Evolutionary conservation across 1,284 basidiomycete species (phyloP), one percentile per base, ranked within the genome.

Genomic region (Rhodotorula sp.): DNA sequence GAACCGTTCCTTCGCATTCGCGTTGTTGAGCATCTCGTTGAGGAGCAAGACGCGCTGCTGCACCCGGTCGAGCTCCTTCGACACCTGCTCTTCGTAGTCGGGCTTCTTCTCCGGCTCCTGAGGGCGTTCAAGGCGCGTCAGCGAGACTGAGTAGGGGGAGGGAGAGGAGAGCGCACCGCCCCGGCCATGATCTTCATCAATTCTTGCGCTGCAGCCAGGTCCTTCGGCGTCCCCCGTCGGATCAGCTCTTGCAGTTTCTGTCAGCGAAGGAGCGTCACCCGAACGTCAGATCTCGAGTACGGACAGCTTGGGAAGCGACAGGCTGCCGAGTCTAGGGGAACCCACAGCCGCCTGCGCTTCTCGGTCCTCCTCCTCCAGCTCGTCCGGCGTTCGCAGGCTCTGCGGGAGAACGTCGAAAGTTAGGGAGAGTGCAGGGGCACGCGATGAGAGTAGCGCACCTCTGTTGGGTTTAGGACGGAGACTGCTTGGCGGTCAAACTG

Each of bases 21-120:
- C 90, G 77, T 98, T 98, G 77, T 99, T 93, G 63, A 99, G 84
- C 89, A 99, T 91, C 81, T 99, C 94, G 78, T 95, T 96, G 36
- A 99, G 84, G 58, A 99, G 81, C 48, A 98, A 89, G 49, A 96
- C 92, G 79, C 98, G 93, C 78, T 88, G 88, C 81, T 98, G 94
- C 29, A 99, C 85, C 80, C 96, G 96, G 79, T 93, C 92, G 36
- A 99, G 87, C 77, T 99, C 96, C 6, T 87, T 87, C 49, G 92
- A 81, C 2, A 94, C 91, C 78, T 98, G 94, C 27, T 88, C 86
- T 34, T 90, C 87, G 80, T 98, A 98, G 79, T 98, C 94, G 1
- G 92, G 92, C 78, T 92, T 91, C 66, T 90, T 87, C 49, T 97
- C 92, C 0, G 94, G 94, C 80, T 98, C 92, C 82, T 85, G 62